Base-by-base conservation (phyloP, 176 grass and related monocot species). In the Saccharum spontaneum region DNA sequence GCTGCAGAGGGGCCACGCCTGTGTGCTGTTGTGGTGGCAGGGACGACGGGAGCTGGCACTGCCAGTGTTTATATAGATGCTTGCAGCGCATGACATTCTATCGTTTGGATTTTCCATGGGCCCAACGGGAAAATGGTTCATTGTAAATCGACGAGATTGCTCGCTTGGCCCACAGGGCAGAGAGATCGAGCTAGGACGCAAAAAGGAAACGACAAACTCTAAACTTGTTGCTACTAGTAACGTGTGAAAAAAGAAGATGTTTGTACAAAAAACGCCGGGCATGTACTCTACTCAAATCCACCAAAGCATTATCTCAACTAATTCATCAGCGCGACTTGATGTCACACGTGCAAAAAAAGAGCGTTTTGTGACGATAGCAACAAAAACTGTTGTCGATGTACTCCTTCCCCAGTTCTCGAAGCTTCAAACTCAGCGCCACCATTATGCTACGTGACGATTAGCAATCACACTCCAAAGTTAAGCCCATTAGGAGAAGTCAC, bases 61-160 rank as follows among this genome's bases (percentile, higher is more conserved):
- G 78, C 20, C 63, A 8, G 8, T 76, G 39, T 91, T 71, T 91
- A 84, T 91, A 90, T 55, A 65, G 18, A 16, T 40, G 26, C 8
- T 59, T 7, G 76, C 48, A 14, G 43, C 17, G 57, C 23, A 17
- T 34, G 67, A 31, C 57, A 60, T 39, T 64, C 67, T 26, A 31
- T 75, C 45, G 24, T 20, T 28, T 24, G 34, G 61, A 79, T 74
- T 86, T 86, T 72, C 48, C 9, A 69, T 73, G 88, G 78, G 83
- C 66, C 78, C 15, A 7, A 7, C 4, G 37, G 11, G 8, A 69
- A 81, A 66, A 76, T 23, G 16, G 16, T 23, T 10, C n/a, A 24
- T 7, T 86, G n/a, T 28, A 48, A 49, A 54, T 20, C 20, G 8
- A 46, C 7, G 9, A n/a, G 41, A 82, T 86, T 17, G 57, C 33